phyloP scores from a whole-genome alignment of 78 protist genomes.

The Planoprotostelium fungivorum region DNA sequence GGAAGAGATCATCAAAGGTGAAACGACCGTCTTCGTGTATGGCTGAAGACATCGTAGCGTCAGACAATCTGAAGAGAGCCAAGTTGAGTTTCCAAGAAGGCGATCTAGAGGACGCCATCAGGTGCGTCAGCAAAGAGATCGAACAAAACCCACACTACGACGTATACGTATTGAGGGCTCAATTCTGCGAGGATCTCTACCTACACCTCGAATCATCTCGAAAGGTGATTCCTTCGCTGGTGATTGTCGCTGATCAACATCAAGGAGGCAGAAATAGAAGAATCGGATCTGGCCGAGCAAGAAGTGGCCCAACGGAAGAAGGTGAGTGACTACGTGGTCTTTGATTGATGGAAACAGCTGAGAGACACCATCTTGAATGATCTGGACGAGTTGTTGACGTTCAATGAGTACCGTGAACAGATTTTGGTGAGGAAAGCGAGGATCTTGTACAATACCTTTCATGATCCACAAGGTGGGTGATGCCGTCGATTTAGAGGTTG shows the following conservation, averaged over 20 bases:
- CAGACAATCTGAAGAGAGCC: no score
- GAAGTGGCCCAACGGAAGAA: background rate
- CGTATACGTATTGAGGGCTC: background rate
- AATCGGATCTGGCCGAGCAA: background rate
- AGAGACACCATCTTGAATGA: background rate
- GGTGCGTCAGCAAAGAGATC: background rate
- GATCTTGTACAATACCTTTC: background rate
- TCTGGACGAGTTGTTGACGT: background rate
- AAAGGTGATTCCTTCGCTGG: background rate
- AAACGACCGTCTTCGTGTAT: no score
- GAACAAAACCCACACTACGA: background rate
- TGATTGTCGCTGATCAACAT: no score
- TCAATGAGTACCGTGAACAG: background rate
- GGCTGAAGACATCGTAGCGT: no score
- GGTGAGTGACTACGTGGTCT: background rate
- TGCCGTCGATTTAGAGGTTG: background rate
- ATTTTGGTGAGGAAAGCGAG: background rate
- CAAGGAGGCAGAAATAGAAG: background rate
- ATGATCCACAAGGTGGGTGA: background rate
- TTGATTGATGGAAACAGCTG: background rate
- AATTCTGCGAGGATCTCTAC: background rate
- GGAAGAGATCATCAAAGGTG: no score
- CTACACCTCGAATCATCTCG: background rate
- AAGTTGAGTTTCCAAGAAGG: no score
- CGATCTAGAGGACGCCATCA: background rate